A percentile compares a stretch with the other conserved stretches of the same genome.
phyloP scores from a whole-genome alignment of 73 alveolate species.

The Tetrahymena borealis region DNA sequence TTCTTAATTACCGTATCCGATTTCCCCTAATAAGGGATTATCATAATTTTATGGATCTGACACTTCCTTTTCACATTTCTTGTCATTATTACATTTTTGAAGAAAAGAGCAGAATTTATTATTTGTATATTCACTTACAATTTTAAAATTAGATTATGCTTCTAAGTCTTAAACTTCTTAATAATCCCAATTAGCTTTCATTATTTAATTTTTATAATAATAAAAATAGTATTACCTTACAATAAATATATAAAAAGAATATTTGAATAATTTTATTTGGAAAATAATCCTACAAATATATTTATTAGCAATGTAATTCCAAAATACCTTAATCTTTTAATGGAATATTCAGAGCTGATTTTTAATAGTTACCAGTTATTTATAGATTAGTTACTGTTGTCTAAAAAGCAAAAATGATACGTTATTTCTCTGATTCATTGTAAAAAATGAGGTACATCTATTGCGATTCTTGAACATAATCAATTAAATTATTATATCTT shows the following conservation, averaged over 20 bases:
- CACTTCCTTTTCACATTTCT: not conserved
- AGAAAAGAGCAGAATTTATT: not conserved
- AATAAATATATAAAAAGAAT: too few species aligned
- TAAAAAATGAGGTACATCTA: not conserved
- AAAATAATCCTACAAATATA: too few species aligned
- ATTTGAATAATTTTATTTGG: too few species aligned
- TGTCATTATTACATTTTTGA: not conserved
- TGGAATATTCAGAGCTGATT: not conserved
- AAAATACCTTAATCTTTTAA: not conserved
- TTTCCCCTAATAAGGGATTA: not conserved
- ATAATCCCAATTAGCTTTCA: not conserved
- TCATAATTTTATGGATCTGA: not conserved
- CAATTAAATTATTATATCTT: not conserved
- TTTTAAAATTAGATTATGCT: not conserved
- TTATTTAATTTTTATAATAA: too few species aligned
- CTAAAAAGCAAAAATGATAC: not conserved
- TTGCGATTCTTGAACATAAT: not conserved
- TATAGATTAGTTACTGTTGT: not conserved
- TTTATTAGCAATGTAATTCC: too few species aligned
- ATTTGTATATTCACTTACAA: not conserved
- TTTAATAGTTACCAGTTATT: not conserved
- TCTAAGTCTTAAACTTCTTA: not conserved
- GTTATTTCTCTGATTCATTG: not conserved
- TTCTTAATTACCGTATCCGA: not conserved
- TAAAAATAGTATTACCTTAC: too few species aligned